Percentiles rank a stretch among this genome's conserved stretches.
phyloP scores from a whole-genome alignment of 176 grass and related monocot genomes.

The Areca catechu region DNA sequence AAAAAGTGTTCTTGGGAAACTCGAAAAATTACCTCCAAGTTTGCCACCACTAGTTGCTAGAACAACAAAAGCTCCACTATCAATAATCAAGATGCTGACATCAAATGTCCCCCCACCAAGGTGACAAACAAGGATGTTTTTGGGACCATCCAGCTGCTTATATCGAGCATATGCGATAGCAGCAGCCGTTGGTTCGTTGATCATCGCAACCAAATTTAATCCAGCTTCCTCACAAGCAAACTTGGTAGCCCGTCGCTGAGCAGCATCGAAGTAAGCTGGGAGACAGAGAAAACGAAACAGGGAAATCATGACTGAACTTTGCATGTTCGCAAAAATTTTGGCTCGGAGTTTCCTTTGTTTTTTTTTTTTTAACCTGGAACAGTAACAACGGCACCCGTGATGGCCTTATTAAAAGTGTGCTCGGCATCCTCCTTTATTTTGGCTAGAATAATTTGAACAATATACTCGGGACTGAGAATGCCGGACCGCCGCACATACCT shows the following conservation, averaged over 20 bases:
- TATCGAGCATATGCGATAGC: conserved; percentile 72
- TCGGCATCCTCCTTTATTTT: conserved; percentile 73
- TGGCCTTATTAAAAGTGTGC: neutral
- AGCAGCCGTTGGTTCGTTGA: conserved; percentile 73
- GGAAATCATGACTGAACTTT: too few relatives aligned
- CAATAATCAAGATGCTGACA: conserved; percentile 67
- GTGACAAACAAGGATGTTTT: conserved; percentile 83
- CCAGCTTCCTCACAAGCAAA: conserved; percentile 56
- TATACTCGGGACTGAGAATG: conserved; percentile 62
- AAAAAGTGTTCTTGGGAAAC: too few relatives aligned
- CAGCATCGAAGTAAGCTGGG: conserved; percentile 70
- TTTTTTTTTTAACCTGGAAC: conserved; percentile 35
- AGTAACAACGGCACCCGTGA: conserved; percentile 51
- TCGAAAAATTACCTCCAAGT: conserved; percentile 49
- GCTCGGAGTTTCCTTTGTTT: too few relatives aligned
- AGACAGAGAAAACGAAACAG: neutral
- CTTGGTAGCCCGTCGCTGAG: conserved; percentile 72
- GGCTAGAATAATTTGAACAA: conserved; percentile 59
- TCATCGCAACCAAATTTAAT: conserved; percentile 59
- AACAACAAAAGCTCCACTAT: conserved; percentile 79
- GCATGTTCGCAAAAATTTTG: too few relatives aligned
- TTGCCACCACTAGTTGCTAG: conserved; percentile 68
- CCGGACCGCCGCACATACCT: conserved; percentile 46
- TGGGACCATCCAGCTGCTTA: conserved; percentile 53
- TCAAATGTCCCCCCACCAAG: conserved; percentile 76